Base-by-base conservation (phyloP, 805 yeast genomes). In the Wickerhamiella vanderwaltii region DNA sequence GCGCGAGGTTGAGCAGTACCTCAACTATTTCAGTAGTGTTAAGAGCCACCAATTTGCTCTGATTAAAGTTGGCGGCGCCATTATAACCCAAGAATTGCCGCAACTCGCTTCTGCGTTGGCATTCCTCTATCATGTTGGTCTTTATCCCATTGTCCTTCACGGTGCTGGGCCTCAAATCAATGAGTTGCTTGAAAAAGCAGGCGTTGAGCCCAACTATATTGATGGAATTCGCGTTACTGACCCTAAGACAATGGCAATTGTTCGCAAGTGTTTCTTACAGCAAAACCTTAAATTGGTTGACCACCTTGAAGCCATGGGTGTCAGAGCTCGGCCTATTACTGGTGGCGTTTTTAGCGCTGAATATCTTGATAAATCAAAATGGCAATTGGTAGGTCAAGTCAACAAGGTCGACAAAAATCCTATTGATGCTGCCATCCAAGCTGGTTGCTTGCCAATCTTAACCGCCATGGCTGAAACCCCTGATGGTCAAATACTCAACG, bases 141-240 rank as follows among this genome's bases (percentile, higher is more conserved):
- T 91, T 46, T 91, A 86, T 56, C 99, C 99, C 19, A 86, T 91
- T 48, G 94, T 91, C 7, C 71, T 91, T 45, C 99, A 91, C 59
- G 99, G 99, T 22, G 91, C 98, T 1, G 99, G 99, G 15, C 99
- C 99, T 5, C 99, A 91, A 65, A 91, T 91, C 65, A 91, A 91
- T 60, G 94, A 82, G 55, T 74, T 86, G 51, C 71, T 91, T 46
- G 98, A 91, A 62, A 78, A 77, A 39, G 94, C 84, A 62, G 95
- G 95, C 30, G 84, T 91, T 24, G 96, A 83, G 60, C 97, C 99
- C 4, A 85, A 83, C 50, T 91, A 91, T 61, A 80, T 79, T 47
- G 97, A 91, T 57, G 99, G 99, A 6, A 91, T 91, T 54, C 75
- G 99, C 57, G 84, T 91, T 59, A 91, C 99, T 19, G 93, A 91